Percentiles rank a stretch among this genome's conserved stretches.
These are phyloP conservation scores for Lathyrus tuberosus DNA, from an alignment of 306 rosid species.

Conservation along the genomic window DNA sequence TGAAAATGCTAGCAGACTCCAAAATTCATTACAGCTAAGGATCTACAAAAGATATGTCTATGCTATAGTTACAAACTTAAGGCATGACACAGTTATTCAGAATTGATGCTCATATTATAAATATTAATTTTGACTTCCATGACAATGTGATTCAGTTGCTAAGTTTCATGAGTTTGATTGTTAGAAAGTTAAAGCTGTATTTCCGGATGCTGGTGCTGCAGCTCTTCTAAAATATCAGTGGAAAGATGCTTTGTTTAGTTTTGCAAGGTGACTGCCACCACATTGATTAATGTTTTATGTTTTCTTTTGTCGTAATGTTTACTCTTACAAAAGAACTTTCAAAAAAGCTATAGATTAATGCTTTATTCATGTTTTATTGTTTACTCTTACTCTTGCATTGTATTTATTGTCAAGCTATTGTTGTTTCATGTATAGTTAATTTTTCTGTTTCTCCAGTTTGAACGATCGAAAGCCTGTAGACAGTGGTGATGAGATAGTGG, in stretches of 20 bases:
- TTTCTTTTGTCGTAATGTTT: conserved; percentile 6
- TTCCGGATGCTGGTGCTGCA: conserved; percentile 98
- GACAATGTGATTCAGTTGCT: conserved; percentile 30
- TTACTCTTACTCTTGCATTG: too few species aligned
- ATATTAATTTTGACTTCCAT: conserved; percentile 26
- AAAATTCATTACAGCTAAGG: conserved; percentile 16
- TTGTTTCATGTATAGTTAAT: conserved; percentile 8
- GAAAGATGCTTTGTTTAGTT: conserved; percentile 80
- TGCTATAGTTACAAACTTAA: conserved; percentile 27
- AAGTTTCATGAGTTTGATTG: conserved; percentile 48
- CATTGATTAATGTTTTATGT: conserved; percentile 6
- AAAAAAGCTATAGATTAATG: too few species aligned
- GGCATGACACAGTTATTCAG: conserved; percentile 15
- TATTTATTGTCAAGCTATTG: conserved; percentile 21
- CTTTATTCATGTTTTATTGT: too few species aligned
- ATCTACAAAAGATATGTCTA: conserved; percentile 23
- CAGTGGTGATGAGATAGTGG: conserved; percentile 87
- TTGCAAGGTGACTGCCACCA: conserved; percentile 70
- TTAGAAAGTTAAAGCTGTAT: conserved; percentile 87
- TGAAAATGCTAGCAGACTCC: conserved; percentile 13
- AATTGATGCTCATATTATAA: conserved; percentile 28
- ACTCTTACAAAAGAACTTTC: not conserved
- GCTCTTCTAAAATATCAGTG: conserved; percentile 87
- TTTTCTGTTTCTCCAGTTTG: conserved; percentile 60
- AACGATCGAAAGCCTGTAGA: conserved; percentile 85